Percentiles rank a stretch among this genome's conserved stretches.
These are phyloP conservation scores for Hypoxylon crocopeplum DNA, from an alignment of 495 filamentous ascomycete genomes.

Conservation along the genomic window DNA sequence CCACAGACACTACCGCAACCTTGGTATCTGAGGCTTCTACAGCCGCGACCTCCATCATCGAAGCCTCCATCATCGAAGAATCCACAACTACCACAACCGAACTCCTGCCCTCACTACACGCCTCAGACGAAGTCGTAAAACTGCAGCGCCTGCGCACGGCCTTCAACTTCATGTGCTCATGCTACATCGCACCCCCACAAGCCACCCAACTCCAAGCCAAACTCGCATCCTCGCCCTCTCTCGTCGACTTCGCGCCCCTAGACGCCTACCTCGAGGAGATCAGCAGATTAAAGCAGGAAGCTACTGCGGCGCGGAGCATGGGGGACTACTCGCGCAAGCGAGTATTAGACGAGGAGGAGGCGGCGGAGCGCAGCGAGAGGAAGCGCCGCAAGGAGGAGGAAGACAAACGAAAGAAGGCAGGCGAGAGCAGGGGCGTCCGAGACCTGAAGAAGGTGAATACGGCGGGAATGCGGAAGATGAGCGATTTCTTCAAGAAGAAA, in stretches of 20 bases:
- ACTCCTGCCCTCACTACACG: slow-evolving; percentile 53
- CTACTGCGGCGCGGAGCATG: slow-evolving; percentile 66
- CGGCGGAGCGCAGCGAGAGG: slow-evolving; percentile 77
- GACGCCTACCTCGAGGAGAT: slow-evolving; percentile 70
- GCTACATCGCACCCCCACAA: slow-evolving; percentile 68
- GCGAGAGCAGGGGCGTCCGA: slow-evolving; percentile 74
- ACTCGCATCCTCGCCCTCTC: slow-evolving; percentile 45
- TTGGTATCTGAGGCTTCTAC: slow-evolving; percentile 50
- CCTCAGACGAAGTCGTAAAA: slow-evolving; percentile 58
- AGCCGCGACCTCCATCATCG: slow-evolving; percentile 50
- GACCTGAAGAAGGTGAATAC: slow-evolving; percentile 89
- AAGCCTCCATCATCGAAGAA: slow-evolving; percentile 24
- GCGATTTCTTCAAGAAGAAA: slow-evolving; percentile 87
- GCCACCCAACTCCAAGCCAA: slow-evolving; percentile 54
- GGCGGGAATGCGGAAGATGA: slow-evolving; percentile 95
- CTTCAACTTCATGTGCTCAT: slow-evolving; percentile 75
- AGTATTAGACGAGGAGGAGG: slow-evolving; percentile 73
- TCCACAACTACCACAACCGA: slow-evolving; percentile 31
- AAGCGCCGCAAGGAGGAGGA: slow-evolving; percentile 71
- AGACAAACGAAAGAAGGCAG: slow-evolving; percentile 67
- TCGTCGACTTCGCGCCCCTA: slow-evolving; percentile 72
- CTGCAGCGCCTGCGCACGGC: slow-evolving; percentile 78
- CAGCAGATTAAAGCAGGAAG: slow-evolving; percentile 69
- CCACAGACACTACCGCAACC: slow-evolving; percentile 46
- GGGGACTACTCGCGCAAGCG: slow-evolving; percentile 81